Percentiles rank a stretch among this genome's conserved stretches.
Conservation (phyloP, 176 grass and related monocot species). For the Puya raimondii region DNA sequence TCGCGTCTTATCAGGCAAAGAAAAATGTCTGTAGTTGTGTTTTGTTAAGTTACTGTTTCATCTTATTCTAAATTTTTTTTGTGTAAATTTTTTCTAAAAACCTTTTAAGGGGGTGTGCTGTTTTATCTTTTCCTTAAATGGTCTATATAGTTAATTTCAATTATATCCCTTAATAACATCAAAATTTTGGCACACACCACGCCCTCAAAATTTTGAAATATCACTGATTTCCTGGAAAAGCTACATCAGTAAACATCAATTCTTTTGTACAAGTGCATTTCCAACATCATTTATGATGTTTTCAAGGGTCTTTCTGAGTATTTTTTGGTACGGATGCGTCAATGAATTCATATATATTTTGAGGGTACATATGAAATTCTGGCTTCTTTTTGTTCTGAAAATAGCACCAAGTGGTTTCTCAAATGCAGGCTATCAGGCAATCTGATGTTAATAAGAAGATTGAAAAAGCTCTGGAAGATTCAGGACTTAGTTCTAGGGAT, state of each 20-base stretch:
- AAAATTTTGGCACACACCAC: too few species aligned
- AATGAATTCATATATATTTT: constrained; percentile 9
- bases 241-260: too few species aligned
- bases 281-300: too few species aligned
- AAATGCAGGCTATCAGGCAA: constrained; percentile 52
- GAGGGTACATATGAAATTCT: constrained; percentile 8
- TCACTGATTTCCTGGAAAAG: too few species aligned
- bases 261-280: too few species aligned
- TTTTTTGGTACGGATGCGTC: background rate
- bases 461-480: constrained; percentile 62
- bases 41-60: background rate
- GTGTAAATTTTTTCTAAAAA: background rate
- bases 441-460: constrained; percentile 55
- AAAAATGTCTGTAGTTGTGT: constrained; percentile 33
- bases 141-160: too few species aligned
- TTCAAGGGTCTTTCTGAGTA: background rate
- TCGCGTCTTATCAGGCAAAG: constrained; percentile 67
- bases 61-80: background rate
- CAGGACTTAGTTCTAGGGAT: constrained; percentile 63
- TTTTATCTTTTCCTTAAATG: too few species aligned
- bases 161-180: too few species aligned
- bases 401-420: constrained; percentile 6
- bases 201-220: too few species aligned
- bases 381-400: constrained; percentile 14
- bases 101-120: too few species aligned